These are phyloP conservation scores for Aspergillus fijiensis DNA, from an alignment of 2,329 filamentous ascomycete species.

Conservation along the genomic window DNA sequence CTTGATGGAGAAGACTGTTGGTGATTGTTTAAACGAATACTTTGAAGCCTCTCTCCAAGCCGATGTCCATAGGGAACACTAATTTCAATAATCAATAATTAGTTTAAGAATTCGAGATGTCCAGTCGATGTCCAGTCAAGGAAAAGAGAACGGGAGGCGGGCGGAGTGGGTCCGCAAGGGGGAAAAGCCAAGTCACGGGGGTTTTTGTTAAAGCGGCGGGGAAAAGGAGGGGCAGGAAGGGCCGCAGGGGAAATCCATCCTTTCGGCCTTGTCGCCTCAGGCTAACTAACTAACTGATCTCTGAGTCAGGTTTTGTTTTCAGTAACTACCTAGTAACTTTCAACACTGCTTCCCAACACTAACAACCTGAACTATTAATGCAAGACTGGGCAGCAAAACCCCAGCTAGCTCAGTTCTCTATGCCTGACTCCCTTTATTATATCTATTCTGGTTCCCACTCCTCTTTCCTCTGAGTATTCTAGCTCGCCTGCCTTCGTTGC, in stretches of 20 bases:
- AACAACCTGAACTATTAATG: background rate
- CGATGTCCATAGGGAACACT: background rate
- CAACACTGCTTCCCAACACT: too few species aligned
- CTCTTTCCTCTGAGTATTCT: constrained; percentile 4
- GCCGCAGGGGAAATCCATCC: background rate
- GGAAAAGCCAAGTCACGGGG: background rate
- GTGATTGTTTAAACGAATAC: background rate
- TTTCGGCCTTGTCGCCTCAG: constrained; percentile 10
- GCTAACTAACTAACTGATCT: background rate
- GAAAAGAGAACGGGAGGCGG: background rate
- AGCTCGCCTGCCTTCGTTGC: constrained; percentile 2
- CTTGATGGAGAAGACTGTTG: background rate
- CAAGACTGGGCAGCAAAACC: constrained; percentile 19
- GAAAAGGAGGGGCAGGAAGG: constrained; percentile 24
- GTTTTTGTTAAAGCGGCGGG: constrained; percentile 16
- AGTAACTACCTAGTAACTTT: too few species aligned
- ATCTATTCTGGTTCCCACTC: constrained; percentile 5
- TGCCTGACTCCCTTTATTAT: background rate
- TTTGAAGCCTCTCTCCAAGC: background rate
- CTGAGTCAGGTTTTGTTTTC: background rate
- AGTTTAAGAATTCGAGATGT: background rate
- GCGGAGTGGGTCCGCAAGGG: background rate
- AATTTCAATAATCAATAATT: background rate
- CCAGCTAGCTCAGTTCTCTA: constrained; percentile 5
- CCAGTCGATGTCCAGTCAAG: too few species aligned